Conservation (phyloP, 257 asterid species). For the Salvia miltiorrhiza region DNA sequence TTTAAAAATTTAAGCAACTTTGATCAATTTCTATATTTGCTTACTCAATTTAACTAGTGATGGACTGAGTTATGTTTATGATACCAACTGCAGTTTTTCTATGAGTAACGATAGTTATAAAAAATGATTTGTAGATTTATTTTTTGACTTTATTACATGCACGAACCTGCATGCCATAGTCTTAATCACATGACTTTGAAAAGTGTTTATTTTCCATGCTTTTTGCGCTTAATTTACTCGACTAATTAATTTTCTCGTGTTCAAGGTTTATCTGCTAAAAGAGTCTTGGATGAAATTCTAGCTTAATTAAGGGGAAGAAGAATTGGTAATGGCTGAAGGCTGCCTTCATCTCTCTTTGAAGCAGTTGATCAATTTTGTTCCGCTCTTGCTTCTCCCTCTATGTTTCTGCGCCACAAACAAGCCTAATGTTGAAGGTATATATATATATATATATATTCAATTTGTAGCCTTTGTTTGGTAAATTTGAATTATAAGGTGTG, state of each 20-base stretch:
- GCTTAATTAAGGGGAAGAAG: background rate
- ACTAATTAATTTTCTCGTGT: background rate
- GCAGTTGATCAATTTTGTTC: constrained; percentile 23
- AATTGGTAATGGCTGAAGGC: constrained; percentile 22
- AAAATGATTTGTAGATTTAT: background rate
- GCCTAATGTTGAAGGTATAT: constrained; percentile 68
- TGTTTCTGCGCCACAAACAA: constrained; percentile 40
- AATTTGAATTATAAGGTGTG: no score
- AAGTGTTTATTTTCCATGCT: no score
- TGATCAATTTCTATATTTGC: no score
- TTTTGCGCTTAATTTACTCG: background rate
- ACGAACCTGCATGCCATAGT: background rate
- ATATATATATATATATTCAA: background rate
- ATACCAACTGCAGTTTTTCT: background rate
- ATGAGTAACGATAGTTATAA: background rate
- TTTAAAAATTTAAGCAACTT: background rate
- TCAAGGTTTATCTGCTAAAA: background rate
- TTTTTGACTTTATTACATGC: background rate
- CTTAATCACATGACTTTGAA: no score
- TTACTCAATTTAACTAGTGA: no score
- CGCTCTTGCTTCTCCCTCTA: constrained; percentile 40
- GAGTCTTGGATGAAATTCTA: constrained; percentile 11
- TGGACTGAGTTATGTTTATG: no score
- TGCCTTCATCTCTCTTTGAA: constrained; percentile 23
- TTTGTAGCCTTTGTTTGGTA: no score